Conservation (phyloP, 352 stramenopile genomes). For the Phytophthora ramorum region DNA sequence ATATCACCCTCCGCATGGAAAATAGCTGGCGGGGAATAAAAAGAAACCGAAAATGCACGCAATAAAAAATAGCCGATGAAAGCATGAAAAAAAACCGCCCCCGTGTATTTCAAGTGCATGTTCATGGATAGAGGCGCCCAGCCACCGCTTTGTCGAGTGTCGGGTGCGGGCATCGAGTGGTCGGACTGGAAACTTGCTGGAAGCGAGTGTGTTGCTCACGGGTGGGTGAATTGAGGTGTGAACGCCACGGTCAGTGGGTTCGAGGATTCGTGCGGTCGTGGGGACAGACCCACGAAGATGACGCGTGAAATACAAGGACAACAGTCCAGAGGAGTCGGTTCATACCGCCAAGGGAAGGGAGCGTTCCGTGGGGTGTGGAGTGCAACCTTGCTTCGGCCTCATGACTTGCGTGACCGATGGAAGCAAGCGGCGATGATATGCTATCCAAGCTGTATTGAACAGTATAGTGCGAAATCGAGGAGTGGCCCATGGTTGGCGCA, state of each 20-base stretch:
- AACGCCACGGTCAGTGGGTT: neutral
- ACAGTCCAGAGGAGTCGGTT: slow-evolving; percentile 29
- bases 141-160: slow-evolving; percentile 21
- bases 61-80: too few species aligned
- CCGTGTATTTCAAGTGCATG: slow-evolving; percentile 23
- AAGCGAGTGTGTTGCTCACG: slow-evolving; percentile 1
- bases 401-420: slow-evolving; percentile 2
- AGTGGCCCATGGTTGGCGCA: too few species aligned
- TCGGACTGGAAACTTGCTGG: neutral
- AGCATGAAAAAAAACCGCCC: too few species aligned
- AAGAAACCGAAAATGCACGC: too few species aligned
- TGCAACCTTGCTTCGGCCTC: neutral
- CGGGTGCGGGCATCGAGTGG: neutral
- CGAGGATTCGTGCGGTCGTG: slow-evolving; percentile 6
- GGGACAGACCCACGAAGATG: slow-evolving; percentile 13
- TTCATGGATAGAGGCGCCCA: slow-evolving; percentile 35
- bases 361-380: neutral
- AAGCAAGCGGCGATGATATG: slow-evolving; percentile 1
- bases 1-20: too few species aligned
- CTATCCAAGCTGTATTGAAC: neutral
- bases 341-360: neutral
- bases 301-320: slow-evolving; percentile 16
- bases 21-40: too few species aligned
- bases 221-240: slow-evolving; percentile 20
- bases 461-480: too few species aligned